phyloP scores from a whole-genome alignment of 495 filamentous ascomycete genomes.

The Annulohypoxylon bovei region DNA sequence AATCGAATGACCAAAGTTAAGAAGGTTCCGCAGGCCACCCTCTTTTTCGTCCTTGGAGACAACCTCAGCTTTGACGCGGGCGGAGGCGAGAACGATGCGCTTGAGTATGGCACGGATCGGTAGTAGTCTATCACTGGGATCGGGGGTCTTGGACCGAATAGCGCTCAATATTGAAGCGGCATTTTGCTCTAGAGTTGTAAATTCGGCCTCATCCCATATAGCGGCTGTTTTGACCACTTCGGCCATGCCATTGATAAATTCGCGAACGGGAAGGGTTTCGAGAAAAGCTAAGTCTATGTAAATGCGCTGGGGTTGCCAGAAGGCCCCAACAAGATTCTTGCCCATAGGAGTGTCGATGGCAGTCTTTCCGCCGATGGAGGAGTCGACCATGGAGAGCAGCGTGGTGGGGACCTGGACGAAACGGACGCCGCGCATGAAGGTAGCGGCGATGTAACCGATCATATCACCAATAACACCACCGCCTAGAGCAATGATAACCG shows the following conservation, averaged over 20 bases:
- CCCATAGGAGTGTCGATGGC: constrained; percentile 97
- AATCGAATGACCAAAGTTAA: constrained; percentile 99
- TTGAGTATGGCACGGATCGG: constrained; percentile 81
- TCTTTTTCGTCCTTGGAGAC: constrained; percentile 94
- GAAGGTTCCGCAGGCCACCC: constrained; percentile 90
- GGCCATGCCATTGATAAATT: constrained; percentile 99
- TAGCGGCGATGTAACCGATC: constrained; percentile 95
- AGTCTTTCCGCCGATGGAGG: constrained; percentile 97
- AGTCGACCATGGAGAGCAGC: constrained; percentile 96
- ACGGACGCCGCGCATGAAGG: constrained; percentile 96
- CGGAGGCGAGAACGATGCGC: constrained; percentile 86
- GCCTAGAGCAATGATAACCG: constrained; percentile 93
- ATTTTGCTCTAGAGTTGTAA: constrained; percentile 83
- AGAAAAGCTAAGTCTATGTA: constrained; percentile 95
- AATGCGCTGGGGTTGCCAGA: constrained; percentile 93
- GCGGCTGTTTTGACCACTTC: constrained; percentile 98
- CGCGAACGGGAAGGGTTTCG: constrained; percentile 87
- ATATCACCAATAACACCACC: constrained; percentile 98
- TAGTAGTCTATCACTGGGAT: constrained; percentile 64
- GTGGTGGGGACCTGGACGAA: constrained; percentile 98
- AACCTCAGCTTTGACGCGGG: constrained; percentile 89
- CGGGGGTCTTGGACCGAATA: constrained; percentile 66
- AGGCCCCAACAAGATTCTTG: constrained; percentile 95
- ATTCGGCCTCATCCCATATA: constrained; percentile 92
- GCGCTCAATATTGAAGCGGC: constrained; percentile 78